These are phyloP conservation scores for Silene noctiflora DNA, from an alignment of 179 eudicot species.

Conservation along the genomic window DNA sequence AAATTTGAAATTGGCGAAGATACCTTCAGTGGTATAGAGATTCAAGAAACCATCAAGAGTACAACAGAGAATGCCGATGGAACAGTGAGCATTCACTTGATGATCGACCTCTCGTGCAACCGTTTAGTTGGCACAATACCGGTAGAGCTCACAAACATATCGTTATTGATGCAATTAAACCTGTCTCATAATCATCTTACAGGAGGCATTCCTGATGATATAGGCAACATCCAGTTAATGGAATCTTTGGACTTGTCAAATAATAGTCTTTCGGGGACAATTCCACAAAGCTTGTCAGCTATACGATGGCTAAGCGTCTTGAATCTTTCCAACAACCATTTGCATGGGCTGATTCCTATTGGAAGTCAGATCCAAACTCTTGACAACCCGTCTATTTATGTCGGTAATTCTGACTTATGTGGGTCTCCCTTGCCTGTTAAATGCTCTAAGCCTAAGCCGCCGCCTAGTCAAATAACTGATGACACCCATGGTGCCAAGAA, in stretches of 20 bases:
- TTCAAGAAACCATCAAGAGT: constrained; percentile 9
- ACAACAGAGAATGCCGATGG: background rate
- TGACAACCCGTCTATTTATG: background rate
- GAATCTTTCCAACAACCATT: background rate
- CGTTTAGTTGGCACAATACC: constrained; percentile 4
- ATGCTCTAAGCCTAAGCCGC: background rate
- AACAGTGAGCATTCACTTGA: background rate
- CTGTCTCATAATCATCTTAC: constrained; percentile 11
- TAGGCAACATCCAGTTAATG: background rate
- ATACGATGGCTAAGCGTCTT: background rate
- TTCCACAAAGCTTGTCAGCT: background rate
- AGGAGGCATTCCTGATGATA: constrained; percentile 4
- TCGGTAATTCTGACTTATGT: background rate
- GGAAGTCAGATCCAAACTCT: constrained; percentile 2
- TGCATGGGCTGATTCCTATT: background rate
- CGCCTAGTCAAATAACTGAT: background rate
- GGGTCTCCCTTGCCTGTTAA: background rate
- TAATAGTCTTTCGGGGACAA: constrained; percentile 9
- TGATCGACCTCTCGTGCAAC: background rate
- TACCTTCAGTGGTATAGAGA: background rate
- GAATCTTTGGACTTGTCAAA: constrained; percentile 14
- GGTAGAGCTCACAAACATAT: constrained; percentile 14
- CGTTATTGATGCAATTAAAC: background rate
- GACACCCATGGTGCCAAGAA: background rate
- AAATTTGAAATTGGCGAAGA: background rate